Evolutionary conservation across 768 basidiomycete genomes (phyloP).

Genomic region (Tricholoma bakamatsutake): DNA sequence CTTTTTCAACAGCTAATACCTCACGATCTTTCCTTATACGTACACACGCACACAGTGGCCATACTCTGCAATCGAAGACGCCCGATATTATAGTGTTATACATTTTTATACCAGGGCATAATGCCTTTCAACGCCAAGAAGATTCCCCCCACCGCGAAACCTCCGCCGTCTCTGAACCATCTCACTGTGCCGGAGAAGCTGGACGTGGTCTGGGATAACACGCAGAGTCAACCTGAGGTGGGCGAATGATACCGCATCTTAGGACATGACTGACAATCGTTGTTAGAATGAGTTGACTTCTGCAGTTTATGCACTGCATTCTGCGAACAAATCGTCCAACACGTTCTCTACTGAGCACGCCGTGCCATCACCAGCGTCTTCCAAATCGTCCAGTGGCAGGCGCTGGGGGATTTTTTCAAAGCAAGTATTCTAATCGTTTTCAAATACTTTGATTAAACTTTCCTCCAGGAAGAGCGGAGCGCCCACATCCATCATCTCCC

Average conservation of each 20-base stretch:
- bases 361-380: neutral
- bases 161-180: conserved; percentile 1
- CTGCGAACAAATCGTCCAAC: neutral
- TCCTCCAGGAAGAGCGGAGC: neutral
- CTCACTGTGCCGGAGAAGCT: conserved; percentile 4
- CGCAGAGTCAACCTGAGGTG: conserved; percentile 4
- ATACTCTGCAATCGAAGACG: neutral
- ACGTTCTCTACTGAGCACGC: neutral
- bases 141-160: neutral
- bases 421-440: conserved; percentile 1
- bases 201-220: conserved; percentile 8
- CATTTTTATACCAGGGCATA: neutral
- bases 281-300: neutral
- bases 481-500: neutral
- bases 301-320: neutral
- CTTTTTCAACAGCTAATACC: neutral
- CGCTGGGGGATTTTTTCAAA: conserved; percentile 7
- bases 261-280: neutral
- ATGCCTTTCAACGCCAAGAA: neutral
- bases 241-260: neutral
- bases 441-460: too few relatives aligned
- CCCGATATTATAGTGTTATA: neutral
- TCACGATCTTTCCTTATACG: neutral
- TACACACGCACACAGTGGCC: neutral
- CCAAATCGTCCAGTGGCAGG: conserved; percentile 1